Evolutionary conservation across 176 grass and related monocot species (phyloP).

Genomic region (Zea luxurians): DNA sequence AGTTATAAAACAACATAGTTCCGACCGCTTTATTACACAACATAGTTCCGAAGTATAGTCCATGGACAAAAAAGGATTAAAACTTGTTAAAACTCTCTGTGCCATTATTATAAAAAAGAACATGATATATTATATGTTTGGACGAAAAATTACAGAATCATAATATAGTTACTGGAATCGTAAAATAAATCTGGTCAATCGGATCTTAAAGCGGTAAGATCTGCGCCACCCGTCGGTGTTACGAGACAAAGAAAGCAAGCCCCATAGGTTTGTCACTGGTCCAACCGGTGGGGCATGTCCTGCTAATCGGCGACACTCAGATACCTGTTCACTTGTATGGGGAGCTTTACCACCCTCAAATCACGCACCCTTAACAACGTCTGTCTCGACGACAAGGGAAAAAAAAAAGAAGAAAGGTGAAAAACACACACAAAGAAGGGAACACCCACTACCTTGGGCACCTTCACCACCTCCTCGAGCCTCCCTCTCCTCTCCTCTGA

Average conservation of each 20-base stretch:
- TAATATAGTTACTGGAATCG: not conserved
- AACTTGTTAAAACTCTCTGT: not conserved
- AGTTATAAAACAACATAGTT: no score
- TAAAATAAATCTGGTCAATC: not conserved
- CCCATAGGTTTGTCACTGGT: not conserved
- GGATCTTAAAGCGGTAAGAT: not conserved
- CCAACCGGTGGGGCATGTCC: not conserved
- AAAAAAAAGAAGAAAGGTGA: slow-evolving; percentile 13
- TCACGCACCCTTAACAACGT: not conserved
- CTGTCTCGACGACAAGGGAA: not conserved
- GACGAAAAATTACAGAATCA: not conserved
- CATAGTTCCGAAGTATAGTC: no score
- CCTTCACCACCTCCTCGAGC: not conserved
- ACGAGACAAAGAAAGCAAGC: not conserved
- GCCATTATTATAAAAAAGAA: not conserved
- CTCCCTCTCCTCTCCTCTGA: not conserved
- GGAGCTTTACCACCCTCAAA: slow-evolving; percentile 1
- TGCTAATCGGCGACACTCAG: not conserved
- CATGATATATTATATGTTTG: not conserved
- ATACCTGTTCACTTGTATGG: not conserved
- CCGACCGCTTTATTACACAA: no score
- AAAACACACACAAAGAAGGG: not conserved
- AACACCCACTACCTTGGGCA: slow-evolving; percentile 27
- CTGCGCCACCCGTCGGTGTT: not conserved
- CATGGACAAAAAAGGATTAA: not conserved